phyloP scores from a whole-genome alignment of 192 early-diverging fungal species.

The Backusella parvicylindrica region DNA sequence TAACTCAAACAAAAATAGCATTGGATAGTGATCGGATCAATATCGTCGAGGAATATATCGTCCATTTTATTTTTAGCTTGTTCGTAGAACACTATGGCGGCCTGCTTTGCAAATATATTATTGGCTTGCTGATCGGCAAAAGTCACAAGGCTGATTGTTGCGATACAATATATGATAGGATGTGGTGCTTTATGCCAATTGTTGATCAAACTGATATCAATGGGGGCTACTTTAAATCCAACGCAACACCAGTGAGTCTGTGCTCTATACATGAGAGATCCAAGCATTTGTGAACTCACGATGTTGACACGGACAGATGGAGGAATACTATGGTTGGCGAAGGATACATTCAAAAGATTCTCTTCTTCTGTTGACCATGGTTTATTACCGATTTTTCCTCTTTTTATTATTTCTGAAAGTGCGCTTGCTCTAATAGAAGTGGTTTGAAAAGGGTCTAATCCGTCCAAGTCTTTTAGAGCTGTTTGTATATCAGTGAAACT shows the following conservation, averaged over 20 bases:
- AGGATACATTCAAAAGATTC: background rate
- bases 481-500: conserved; percentile 8
- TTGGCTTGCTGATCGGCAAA: conserved; percentile 22
- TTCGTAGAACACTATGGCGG: conserved; percentile 29
- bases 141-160: conserved; percentile 29
- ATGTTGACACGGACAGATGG: conserved; percentile 8
- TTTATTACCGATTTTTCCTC: background rate
- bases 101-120: conserved; percentile 1
- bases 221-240: conserved; percentile 32
- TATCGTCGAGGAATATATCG: conserved; percentile 27
- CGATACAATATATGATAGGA: conserved; percentile 22
- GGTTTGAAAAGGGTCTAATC: background rate
- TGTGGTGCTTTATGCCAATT: conserved; percentile 17
- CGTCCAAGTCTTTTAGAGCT: conserved; percentile 7
- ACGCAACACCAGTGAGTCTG: conserved; percentile 29
- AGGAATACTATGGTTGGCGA: background rate
- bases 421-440: background rate
- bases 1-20: conserved; percentile 33
- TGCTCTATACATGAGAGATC: conserved; percentile 15
- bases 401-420: background rate
- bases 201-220: conserved; percentile 4
- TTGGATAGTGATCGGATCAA: conserved; percentile 11
- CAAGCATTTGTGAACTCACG: conserved; percentile 9
- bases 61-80: conserved; percentile 31
- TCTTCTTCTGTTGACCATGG: conserved; percentile 1